Evolutionary conservation across 495 filamentous ascomycete species (phyloP).

Genomic region (Penicillium waksmanii): DNA sequence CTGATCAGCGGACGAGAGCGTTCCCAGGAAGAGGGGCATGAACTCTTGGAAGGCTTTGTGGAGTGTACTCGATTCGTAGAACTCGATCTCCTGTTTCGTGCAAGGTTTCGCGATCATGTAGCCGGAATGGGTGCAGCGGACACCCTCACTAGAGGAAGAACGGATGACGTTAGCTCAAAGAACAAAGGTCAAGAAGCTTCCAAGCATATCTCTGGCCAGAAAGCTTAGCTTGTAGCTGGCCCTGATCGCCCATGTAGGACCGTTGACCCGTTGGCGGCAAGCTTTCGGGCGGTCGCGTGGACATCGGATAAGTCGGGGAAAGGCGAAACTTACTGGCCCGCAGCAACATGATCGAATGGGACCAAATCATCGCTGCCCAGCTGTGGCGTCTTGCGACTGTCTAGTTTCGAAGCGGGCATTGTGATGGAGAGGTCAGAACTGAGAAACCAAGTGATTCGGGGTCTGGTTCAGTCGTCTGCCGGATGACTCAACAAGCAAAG

Average conservation of each 20-base stretch:
- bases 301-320: not conserved
- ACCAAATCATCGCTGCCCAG: slow-evolving; percentile 60
- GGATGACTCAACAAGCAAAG: slow-evolving; percentile 18
- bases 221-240: not conserved
- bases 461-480: slow-evolving; percentile 21
- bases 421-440: slow-evolving; percentile 16
- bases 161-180: slow-evolving; percentile 10
- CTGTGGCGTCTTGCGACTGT: slow-evolving; percentile 40
- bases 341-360: slow-evolving; percentile 79
- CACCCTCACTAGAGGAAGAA: slow-evolving; percentile 72
- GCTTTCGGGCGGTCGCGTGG: slow-evolving; percentile 14
- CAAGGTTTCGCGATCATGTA: slow-evolving; percentile 94
- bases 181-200: too few species aligned
- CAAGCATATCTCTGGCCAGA: too few species aligned
- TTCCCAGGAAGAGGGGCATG: slow-evolving; percentile 87
- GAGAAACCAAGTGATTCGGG: not conserved
- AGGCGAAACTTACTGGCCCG: slow-evolving; percentile 83
- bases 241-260: slow-evolving; percentile 10
- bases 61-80: slow-evolving; percentile 78
- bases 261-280: not conserved
- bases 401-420: slow-evolving; percentile 44
- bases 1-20: slow-evolving; percentile 59
- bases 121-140: slow-evolving; percentile 82
- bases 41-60: slow-evolving; percentile 75
- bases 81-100: slow-evolving; percentile 80